phyloP scores from a whole-genome alignment of 306 rosid species.

The Bauhinia variegata region DNA sequence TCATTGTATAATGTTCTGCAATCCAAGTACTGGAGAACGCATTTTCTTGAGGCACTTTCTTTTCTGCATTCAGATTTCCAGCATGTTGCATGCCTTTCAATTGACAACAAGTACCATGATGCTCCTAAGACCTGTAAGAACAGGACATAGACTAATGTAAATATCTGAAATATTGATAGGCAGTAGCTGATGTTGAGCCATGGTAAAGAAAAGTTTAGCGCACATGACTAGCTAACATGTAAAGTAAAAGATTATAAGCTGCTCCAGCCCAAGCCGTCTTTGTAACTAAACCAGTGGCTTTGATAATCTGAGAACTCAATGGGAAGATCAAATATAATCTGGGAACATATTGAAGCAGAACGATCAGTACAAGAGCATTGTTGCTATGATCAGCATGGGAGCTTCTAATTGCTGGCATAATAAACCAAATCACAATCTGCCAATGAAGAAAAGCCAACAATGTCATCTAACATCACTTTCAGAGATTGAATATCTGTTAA shows the following conservation, averaged over 20 bases:
- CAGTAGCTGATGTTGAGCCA: background rate
- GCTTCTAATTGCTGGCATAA: conserved; percentile 81
- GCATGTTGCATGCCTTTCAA: conserved; percentile 76
- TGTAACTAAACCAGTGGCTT: conserved; percentile 87
- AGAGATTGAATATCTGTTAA: too few relatives aligned
- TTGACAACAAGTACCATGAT: conserved; percentile 83
- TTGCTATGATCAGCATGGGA: conserved; percentile 75
- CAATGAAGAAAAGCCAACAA: conserved; percentile 31
- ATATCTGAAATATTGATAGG: conserved; percentile 17
- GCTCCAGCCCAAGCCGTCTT: conserved; percentile 99
- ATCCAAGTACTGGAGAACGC: conserved; percentile 63
- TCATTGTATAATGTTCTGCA: conserved; percentile 52
- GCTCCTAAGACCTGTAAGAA: conserved; percentile 79
- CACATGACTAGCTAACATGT: conserved; percentile 98
- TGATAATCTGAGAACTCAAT: conserved; percentile 82
- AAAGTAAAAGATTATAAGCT: conserved; percentile 86
- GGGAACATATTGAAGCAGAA: conserved; percentile 82
- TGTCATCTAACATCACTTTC: conserved; percentile 29
- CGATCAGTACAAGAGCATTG: conserved; percentile 75
- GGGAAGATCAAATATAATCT: conserved; percentile 87
- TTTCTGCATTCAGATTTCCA: conserved; percentile 77
- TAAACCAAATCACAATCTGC: conserved; percentile 91
- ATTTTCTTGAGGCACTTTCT: conserved; percentile 54
- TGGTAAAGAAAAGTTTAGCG: conserved; percentile 20
- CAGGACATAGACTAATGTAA: conserved; percentile 20